Evolutionary conservation across 1,284 basidiomycete species (phyloP).

Genomic region (Moesziomyces sp.): DNA sequence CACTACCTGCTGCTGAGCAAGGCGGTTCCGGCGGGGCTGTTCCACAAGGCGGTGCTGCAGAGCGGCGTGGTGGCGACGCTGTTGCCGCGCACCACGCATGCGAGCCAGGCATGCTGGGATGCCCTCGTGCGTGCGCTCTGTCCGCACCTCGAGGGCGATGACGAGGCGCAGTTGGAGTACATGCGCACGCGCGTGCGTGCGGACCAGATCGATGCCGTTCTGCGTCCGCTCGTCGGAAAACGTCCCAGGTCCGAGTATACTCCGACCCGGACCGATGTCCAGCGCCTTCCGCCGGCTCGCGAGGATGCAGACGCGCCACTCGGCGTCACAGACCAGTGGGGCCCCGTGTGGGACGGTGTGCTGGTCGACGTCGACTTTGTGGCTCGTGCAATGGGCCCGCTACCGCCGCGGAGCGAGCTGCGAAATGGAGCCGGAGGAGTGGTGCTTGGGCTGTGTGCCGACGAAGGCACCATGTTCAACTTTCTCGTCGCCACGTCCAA

Average conservation of each 20-base stretch:
- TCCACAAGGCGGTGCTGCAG: conserved; percentile 45
- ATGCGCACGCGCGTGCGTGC: conserved; percentile 28
- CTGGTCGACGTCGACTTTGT: conserved; percentile 34
- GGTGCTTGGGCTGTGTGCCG: conserved; percentile 42
- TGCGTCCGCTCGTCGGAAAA: conserved; percentile 30
- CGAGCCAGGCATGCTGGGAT: conserved; percentile 46
- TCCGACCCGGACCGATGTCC: conserved; percentile 4
- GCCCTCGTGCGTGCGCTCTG: conserved; percentile 18
- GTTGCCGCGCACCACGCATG: conserved; percentile 35
- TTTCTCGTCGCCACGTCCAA: conserved; percentile 33
- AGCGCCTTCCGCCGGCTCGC: conserved; percentile 17
- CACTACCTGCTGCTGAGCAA: conserved; percentile 42
- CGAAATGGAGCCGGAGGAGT: conserved; percentile 39
- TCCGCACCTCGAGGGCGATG: conserved; percentile 29
- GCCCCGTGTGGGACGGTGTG: conserved; percentile 50
- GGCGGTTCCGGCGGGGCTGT: conserved; percentile 28
- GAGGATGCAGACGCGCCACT: conserved; percentile 18
- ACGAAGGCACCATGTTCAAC: conserved; percentile 58
- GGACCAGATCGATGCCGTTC: conserved; percentile 22
- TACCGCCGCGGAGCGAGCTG: conserved; percentile 21
- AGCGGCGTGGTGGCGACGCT: conserved; percentile 42
- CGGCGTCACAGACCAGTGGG: conserved; percentile 38
- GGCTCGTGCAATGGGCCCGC: conserved; percentile 10
- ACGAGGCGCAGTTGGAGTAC: conserved; percentile 25
- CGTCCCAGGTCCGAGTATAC: conserved; percentile 43